Percentiles rank a stretch among this genome's conserved stretches.
Conservation (phyloP, 768 basidiomycete species). For the Suillus spraguei region DNA sequence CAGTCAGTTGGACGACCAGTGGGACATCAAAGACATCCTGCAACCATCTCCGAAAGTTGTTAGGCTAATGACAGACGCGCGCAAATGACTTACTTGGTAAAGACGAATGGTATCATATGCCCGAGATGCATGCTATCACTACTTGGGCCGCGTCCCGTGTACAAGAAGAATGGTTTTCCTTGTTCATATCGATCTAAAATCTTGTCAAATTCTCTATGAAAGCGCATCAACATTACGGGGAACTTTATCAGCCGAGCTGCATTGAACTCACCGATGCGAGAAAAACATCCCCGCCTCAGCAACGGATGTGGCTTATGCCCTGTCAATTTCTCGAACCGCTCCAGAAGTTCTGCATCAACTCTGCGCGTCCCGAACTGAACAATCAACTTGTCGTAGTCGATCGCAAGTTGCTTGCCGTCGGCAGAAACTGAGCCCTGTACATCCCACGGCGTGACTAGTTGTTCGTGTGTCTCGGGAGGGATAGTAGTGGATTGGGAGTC, state of each 20-base stretch:
- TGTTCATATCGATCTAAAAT: slow-evolving; percentile 96
- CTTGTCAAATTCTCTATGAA: slow-evolving; percentile 81
- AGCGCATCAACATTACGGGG: slow-evolving; percentile 8
- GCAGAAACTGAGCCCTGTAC: slow-evolving; percentile 88
- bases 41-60: slow-evolving; percentile 68
- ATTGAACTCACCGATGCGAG: slow-evolving; percentile 80
- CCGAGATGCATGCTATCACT: slow-evolving; percentile 98
- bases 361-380: slow-evolving; percentile 91
- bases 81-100: slow-evolving; percentile 77
- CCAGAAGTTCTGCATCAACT: slow-evolving; percentile 74
- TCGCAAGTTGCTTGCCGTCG: slow-evolving; percentile 90
- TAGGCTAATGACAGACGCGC: not conserved
- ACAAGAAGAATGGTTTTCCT: slow-evolving; percentile 96
- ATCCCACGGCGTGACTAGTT: slow-evolving; percentile 97
- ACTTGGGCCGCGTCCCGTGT: slow-evolving; percentile 96
- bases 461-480: slow-evolving; percentile 45
- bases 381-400: slow-evolving; percentile 96
- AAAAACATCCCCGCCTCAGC: slow-evolving; percentile 92
- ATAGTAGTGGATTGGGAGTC: slow-evolving; percentile 16
- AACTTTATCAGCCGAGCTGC: not conserved
- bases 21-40: slow-evolving; percentile 96
- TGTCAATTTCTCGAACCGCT: slow-evolving; percentile 89
- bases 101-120: slow-evolving; percentile 95
- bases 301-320: slow-evolving; percentile 87
- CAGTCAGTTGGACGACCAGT: slow-evolving; percentile 93